Evolutionary conservation across 2,329 filamentous ascomycete species (phyloP), one percentile per base, ranked within the genome.

Genomic region (Cadophora sp.): DNA sequence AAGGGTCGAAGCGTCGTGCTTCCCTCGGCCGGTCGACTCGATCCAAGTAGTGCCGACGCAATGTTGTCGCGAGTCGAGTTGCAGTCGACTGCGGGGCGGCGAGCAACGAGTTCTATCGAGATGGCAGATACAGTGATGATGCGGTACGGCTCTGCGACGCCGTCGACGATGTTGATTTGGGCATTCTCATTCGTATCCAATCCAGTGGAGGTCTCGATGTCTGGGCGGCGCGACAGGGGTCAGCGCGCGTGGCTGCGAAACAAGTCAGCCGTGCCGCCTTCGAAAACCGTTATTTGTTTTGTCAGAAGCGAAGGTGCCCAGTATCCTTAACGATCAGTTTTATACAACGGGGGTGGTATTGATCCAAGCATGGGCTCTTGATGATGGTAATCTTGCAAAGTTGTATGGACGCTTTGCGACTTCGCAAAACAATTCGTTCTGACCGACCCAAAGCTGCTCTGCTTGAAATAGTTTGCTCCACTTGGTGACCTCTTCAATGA

Each of bases 131-230:
- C 34, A 43, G 56, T 8, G 19, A 26, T 27, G 56, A 40, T 43
- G 29, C 22, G 19, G 14, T 59, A 19, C 31, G 56, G 56, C 22
- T 59, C 56, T 59, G 56, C 56, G 31, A 27, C 31, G 43, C 31
- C 56, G 56, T 59, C 22, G 56, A 24, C n/a, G 31, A 59, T 59
- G 55, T 40, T 59, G 31, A 22, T 22, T n/a, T 26, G 22, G 24
- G 22, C 56, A 40, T 59, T 59, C 34, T 59, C 14, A 12, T 26
- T 43, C 34, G 56, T 43, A 59, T 59, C 56, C 56, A 59, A 59
- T 31, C 51, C 56, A 6, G 34, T 43, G 56, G 43, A 37, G 56
- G 56, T 59, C 56, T 59, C 56, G 51, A 31, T 14, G 26, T 55
- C 51, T 55, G 51, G 51, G 51, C 51, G 51, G 51, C 16, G 34